These are phyloP conservation scores for Mercurialis annua DNA, from an alignment of 345 rosid species.

Conservation along the genomic window DNA sequence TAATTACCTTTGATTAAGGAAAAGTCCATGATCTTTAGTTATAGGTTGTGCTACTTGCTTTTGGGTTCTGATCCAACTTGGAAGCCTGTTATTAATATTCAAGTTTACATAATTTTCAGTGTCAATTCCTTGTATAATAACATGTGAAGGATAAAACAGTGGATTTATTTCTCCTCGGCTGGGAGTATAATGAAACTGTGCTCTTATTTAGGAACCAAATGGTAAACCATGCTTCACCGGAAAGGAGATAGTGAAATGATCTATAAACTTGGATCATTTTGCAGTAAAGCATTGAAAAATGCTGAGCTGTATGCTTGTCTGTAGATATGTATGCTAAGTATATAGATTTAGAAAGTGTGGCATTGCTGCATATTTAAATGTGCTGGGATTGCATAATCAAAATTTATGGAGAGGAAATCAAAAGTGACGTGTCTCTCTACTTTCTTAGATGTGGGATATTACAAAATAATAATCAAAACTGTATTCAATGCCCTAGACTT, in stretches of 20 bases:
- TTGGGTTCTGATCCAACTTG: background rate
- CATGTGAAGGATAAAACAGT: background rate
- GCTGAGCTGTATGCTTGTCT: background rate
- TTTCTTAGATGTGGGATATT: background rate
- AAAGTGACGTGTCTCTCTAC: background rate
- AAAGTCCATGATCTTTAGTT: background rate
- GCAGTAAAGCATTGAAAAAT: background rate
- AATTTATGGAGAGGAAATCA: background rate
- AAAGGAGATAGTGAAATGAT: background rate
- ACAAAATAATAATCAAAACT: background rate
- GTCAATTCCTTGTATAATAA: background rate
- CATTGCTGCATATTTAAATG: background rate
- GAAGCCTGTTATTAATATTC: background rate
- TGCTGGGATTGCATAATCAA: background rate
- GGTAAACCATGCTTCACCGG: background rate
- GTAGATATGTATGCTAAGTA: background rate
- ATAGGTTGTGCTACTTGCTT: background rate
- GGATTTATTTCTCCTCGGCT: background rate
- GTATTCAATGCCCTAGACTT: background rate
- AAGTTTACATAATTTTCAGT: background rate
- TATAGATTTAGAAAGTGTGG: background rate
- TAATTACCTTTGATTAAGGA: background rate
- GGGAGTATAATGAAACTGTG: background rate
- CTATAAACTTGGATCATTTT: background rate
- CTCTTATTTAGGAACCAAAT: background rate